A percentile compares a stretch with the other conserved stretches of the same genome.
These are phyloP conservation scores for Dicorynia guianensis DNA, from an alignment of 306 rosid species.

Conservation along the genomic window DNA sequence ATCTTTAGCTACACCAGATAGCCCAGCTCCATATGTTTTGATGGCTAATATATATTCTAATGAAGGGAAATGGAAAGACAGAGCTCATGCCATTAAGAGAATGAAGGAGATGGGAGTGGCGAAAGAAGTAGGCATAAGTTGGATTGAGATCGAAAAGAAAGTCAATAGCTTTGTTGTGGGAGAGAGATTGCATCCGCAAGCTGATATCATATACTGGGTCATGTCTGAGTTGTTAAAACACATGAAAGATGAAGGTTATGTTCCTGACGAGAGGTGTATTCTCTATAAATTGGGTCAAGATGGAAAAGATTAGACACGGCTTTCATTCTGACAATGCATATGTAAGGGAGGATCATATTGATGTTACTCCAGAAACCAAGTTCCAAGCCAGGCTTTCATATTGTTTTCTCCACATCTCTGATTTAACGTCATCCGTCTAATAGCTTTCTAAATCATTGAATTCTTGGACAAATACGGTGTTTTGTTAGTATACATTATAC, in stretches of 20 bases:
- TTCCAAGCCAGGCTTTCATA: not conserved
- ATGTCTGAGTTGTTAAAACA: conserved; percentile 58
- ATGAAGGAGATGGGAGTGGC: conserved; percentile 78
- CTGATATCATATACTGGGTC: conserved; percentile 62
- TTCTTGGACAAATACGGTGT: no score
- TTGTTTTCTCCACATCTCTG: not conserved
- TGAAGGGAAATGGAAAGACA: conserved; percentile 88
- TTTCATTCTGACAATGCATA: conserved; percentile 15
- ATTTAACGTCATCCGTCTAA: not conserved
- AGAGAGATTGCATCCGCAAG: conserved; percentile 75
- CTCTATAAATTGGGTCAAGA: conserved; percentile 61
- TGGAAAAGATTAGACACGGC: conserved; percentile 36
- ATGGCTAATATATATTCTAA: conserved; percentile 86
- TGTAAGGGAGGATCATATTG: conserved; percentile 21
- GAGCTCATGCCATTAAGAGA: conserved; percentile 76
- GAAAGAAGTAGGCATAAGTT: conserved; percentile 85
- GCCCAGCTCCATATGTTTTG: conserved; percentile 73
- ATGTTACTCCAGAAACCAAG: conserved; percentile 12
- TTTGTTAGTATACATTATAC: conserved; percentile 2
- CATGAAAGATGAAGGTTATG: conserved; percentile 83
- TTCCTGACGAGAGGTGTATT: conserved; percentile 70
- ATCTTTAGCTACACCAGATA: conserved; percentile 61
- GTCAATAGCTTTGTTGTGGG: conserved; percentile 79
- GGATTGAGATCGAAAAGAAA: conserved; percentile 79
- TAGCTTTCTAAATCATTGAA: no score